Evolutionary conservation across 2,329 filamentous ascomycete genomes (phyloP).

Genomic region (Aspergillus pseudoglaucus): DNA sequence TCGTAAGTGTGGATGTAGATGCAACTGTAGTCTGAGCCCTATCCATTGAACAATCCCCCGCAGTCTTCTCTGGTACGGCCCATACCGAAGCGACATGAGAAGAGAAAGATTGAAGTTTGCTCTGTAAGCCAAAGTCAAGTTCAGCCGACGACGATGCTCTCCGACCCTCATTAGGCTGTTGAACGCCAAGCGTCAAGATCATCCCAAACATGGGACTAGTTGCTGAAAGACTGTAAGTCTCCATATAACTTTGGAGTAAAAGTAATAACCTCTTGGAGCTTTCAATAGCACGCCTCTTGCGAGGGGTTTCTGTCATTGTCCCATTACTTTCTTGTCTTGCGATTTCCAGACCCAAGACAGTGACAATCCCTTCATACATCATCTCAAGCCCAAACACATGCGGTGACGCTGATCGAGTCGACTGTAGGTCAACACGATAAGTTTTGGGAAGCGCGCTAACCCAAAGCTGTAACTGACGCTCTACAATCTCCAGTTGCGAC

Average conservation of each 20-base stretch:
- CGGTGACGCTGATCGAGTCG: slow-evolving; percentile 18
- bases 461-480: slow-evolving; percentile 28
- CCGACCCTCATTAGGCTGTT: slow-evolving; percentile 4
- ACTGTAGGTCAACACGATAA: slow-evolving; percentile 25
- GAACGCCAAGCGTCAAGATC: slow-evolving; percentile 31
- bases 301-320: slow-evolving; percentile 12
- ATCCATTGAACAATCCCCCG: not conserved
- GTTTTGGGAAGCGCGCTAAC: slow-evolving; percentile 22
- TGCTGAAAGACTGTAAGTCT: slow-evolving; percentile 35
- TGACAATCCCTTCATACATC: slow-evolving; percentile 25
- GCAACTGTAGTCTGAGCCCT: slow-evolving; percentile 1
- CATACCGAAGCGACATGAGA: slow-evolving; percentile 25
- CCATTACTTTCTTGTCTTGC: slow-evolving; percentile 18
- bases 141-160: slow-evolving; percentile 10
- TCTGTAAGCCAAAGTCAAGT: slow-evolving; percentile 19
- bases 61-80: slow-evolving; percentile 11
- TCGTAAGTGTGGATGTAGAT: not conserved
- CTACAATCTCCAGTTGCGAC: slow-evolving; percentile 23
- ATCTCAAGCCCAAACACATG: slow-evolving; percentile 31
- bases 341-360: slow-evolving; percentile 20
- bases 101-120: slow-evolving; percentile 21
- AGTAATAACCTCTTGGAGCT: slow-evolving; percentile 30
- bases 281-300: slow-evolving; percentile 24
- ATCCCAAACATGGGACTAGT: slow-evolving; percentile 37
- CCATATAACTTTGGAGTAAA: slow-evolving; percentile 33